Evolutionary conservation across 805 yeast genomes (phyloP).

Genomic region (Ogataea saltuana): DNA sequence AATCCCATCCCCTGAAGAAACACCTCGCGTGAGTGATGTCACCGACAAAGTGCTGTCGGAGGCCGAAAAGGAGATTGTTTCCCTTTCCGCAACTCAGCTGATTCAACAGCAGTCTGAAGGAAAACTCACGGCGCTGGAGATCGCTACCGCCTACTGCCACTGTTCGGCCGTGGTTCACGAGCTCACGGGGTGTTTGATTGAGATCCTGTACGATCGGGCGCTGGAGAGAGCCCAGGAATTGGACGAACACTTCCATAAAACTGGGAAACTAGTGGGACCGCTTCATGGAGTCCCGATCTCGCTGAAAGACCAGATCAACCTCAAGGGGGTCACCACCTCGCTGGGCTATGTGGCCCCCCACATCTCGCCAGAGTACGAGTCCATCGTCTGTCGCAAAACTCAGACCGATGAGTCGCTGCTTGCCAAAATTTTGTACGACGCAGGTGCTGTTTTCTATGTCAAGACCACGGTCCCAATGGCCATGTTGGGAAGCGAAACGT

Average conservation of each 20-base stretch:
- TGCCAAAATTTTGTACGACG: constrained; percentile 35
- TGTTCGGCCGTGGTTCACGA: constrained; percentile 44
- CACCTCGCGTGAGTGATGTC: constrained; percentile 23
- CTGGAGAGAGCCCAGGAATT: constrained; percentile 39
- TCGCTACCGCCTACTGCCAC: constrained; percentile 41
- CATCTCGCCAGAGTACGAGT: constrained; percentile 30
- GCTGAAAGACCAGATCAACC: constrained; percentile 44
- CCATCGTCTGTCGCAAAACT: constrained; percentile 30
- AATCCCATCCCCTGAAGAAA: constrained; percentile 31
- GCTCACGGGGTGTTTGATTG: constrained; percentile 41
- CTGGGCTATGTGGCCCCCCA: constrained; percentile 39
- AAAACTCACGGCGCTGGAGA: constrained; percentile 36
- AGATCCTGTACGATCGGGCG: constrained; percentile 44
- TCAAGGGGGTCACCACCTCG: constrained; percentile 40
- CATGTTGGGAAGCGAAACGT: constrained; percentile 43
- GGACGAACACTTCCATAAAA: constrained; percentile 36
- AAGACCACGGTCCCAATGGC: constrained; percentile 47
- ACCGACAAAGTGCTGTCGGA: constrained; percentile 24
- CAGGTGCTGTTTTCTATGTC: constrained; percentile 45
- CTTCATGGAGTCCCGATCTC: constrained; percentile 48
- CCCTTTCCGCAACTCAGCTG: constrained; percentile 25
- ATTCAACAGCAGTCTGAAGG: constrained; percentile 32
- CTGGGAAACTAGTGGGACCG: constrained; percentile 42
- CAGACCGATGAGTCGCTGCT: constrained; percentile 31
- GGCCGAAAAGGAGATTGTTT: constrained; percentile 23